Conservation (phyloP, 2,329 filamentous ascomycete species). For the Colletotrichum incanum region DNA sequence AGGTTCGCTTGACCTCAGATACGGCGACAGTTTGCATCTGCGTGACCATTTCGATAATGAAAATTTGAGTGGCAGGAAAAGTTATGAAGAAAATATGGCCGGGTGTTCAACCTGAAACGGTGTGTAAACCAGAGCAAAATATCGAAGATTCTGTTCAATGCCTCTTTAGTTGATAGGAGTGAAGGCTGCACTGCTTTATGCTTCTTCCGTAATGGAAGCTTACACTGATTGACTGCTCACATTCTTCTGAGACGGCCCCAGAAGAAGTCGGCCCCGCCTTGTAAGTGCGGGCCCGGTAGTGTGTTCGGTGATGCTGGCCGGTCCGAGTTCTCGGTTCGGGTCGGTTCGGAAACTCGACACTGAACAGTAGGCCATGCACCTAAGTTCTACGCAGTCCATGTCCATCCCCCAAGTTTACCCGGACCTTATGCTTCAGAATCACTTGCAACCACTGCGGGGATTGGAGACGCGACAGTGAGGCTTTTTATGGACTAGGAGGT, state of each 20-base stretch:
- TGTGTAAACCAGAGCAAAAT: background rate
- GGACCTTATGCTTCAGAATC: background rate
- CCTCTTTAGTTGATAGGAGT: background rate
- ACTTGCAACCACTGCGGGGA: background rate
- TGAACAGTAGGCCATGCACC: too few species aligned
- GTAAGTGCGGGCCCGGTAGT: background rate
- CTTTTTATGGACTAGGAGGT: too few species aligned
- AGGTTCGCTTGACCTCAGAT: constrained; percentile 33
- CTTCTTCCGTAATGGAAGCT: background rate
- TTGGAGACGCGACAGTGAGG: background rate
- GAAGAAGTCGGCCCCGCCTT: background rate
- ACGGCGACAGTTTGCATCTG: constrained; percentile 33
- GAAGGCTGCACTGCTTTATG: background rate
- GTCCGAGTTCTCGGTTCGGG: constrained; percentile 27
- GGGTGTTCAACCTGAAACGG: background rate
- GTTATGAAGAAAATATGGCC: background rate
- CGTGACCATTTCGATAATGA: constrained; percentile 35
- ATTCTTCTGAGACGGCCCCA: background rate
- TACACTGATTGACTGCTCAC: background rate
- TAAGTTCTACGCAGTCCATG: background rate
- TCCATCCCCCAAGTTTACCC: constrained; percentile 2
- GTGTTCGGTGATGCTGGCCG: background rate
- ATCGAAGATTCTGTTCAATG: too few species aligned
- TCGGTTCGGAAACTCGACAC: constrained; percentile 16
- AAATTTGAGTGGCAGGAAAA: background rate